Evolutionary conservation across 2,329 filamentous ascomycete genomes (phyloP).

Genomic region (Alternaria consortialis): DNA sequence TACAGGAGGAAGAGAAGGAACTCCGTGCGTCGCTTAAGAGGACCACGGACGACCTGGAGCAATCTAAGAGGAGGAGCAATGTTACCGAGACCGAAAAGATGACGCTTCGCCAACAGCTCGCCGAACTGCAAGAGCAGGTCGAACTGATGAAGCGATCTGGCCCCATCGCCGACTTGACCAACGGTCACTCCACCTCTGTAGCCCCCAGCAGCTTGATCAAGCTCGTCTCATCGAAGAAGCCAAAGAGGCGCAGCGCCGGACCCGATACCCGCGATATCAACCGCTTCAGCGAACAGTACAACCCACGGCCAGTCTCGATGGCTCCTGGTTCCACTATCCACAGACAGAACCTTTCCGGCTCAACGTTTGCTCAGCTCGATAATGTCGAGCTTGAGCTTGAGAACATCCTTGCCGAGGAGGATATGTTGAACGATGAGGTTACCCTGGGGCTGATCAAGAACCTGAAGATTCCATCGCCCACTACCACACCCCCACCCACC

Average conservation of each 20-base stretch:
- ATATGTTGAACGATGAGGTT: conserved; percentile 95
- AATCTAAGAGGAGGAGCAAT: conserved; percentile 76
- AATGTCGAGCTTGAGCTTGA: conserved; percentile 96
- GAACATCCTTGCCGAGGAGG: conserved; percentile 91
- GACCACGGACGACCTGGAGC: conserved; percentile 82
- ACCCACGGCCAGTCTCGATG: conserved; percentile 96
- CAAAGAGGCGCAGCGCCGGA: conserved; percentile 91
- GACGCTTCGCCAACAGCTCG: conserved; percentile 84
- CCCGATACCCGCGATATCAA: conserved; percentile 86
- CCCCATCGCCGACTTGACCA: conserved; percentile 71
- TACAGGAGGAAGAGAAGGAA: conserved; percentile 92
- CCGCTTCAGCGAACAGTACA: conserved; percentile 91
- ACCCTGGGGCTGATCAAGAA: conserved; percentile 96
- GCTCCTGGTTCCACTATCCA: conserved; percentile 73
- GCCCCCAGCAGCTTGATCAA: conserved; percentile 84
- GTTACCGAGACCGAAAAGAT: conserved; percentile 86
- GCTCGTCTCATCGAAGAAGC: conserved; percentile 95
- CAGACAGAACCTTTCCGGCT: conserved; percentile 76
- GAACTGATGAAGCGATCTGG: conserved; percentile 82
- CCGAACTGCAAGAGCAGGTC: conserved; percentile 90
- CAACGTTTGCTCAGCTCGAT: conserved; percentile 83
- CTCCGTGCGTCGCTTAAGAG: conserved; percentile 82
- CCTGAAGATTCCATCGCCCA: conserved; percentile 92
- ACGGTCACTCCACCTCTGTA: conserved; percentile 64
- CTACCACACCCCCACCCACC: conserved; percentile 85